phyloP scores from a whole-genome alignment of 441 rosid genomes.

The Rhodomyrtus psidioides region DNA sequence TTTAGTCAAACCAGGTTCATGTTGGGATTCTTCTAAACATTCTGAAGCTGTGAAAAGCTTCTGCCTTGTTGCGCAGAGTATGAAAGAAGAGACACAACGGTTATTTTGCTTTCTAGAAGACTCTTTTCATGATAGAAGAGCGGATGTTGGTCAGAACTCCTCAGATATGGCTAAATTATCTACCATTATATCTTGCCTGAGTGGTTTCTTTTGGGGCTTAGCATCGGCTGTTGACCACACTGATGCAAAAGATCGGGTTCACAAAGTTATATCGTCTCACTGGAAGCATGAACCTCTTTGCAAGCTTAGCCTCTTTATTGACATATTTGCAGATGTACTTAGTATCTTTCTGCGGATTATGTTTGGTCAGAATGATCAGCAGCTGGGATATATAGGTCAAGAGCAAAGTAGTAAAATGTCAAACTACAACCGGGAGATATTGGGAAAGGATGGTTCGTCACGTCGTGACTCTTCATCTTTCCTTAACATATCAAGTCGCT shows the following conservation, averaged over 20 bases:
- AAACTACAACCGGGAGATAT: slow-evolving; percentile 2
- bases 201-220: slow-evolving; percentile 86
- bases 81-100: slow-evolving; percentile 49
- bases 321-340: slow-evolving; percentile 35
- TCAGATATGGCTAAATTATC: slow-evolving; percentile 38
- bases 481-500: not conserved
- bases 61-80: slow-evolving; percentile 32
- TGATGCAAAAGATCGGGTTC: slow-evolving; percentile 24
- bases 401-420: slow-evolving; percentile 14
- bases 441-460: slow-evolving; percentile 8
- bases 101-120: slow-evolving; percentile 35
- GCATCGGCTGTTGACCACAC: slow-evolving; percentile 42
- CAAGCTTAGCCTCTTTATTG: slow-evolving; percentile 24
- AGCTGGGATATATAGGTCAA: slow-evolving; percentile 16
- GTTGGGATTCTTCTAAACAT: slow-evolving; percentile 17
- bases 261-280: slow-evolving; percentile 23
- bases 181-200: slow-evolving; percentile 48
- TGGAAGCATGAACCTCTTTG: slow-evolving; percentile 33
- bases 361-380: slow-evolving; percentile 29
- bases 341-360: slow-evolving; percentile 28
- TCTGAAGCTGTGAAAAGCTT: slow-evolving; percentile 35
- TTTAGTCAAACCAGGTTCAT: slow-evolving; percentile 8
- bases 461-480: not conserved
- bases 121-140: slow-evolving; percentile 21
- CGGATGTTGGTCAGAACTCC: slow-evolving; percentile 20